Conservation (phyloP, 2,329 filamentous ascomycete species). For the Cyphellophora attinorum region DNA sequence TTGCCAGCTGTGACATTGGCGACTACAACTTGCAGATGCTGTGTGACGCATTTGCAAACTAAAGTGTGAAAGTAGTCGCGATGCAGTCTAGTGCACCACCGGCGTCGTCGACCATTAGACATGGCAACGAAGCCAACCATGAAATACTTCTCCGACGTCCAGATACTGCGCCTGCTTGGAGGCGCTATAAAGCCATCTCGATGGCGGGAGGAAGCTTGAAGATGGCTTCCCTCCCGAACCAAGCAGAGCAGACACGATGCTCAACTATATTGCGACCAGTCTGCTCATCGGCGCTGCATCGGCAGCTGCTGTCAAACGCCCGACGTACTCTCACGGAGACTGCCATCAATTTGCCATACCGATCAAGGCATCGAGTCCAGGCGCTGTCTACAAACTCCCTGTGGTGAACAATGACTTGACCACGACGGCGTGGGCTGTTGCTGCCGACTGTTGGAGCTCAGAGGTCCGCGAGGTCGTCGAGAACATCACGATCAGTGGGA, state of each 20-base stretch:
- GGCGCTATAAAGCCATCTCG: no score
- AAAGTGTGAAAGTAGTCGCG: no score
- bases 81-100: no score
- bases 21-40: no score
- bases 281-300: not conserved
- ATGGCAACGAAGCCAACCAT: no score
- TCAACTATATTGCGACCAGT: not conserved
- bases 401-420: constrained; percentile 11
- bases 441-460: constrained; percentile 12
- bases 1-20: no score
- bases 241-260: not conserved
- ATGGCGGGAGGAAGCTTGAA: no score
- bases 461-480: constrained; percentile 5
- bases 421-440: constrained; percentile 11
- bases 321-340: constrained; percentile 5
- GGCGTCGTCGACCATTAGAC: no score
- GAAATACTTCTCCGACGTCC: no score
- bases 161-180: no score
- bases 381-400: constrained; percentile 9
- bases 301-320: constrained; percentile 1
- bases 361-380: constrained; percentile 6
- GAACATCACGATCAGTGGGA: constrained; percentile 15
- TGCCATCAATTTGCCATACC: constrained; percentile 13
- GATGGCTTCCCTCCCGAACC: no score
- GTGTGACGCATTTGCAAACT: no score